Evolutionary conservation across 1,284 basidiomycete species (phyloP).

Genomic region (Agaricales sp.): DNA sequence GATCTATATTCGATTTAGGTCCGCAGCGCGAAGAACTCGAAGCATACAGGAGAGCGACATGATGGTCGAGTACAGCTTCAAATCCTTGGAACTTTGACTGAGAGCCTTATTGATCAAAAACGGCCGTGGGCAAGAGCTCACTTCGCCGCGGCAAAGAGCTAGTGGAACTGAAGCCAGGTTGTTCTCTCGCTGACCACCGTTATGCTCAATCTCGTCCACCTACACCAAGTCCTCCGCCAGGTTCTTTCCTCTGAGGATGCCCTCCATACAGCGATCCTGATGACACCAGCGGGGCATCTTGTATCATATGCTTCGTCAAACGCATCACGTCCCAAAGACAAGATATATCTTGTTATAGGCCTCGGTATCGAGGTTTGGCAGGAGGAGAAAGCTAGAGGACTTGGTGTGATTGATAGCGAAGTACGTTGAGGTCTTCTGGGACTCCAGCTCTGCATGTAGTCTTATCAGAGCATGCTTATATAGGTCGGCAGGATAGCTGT

Average conservation of each 20-base stretch:
- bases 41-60: neutral
- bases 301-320: slow-evolving; percentile 40
- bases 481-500: neutral
- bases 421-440: no score
- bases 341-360: slow-evolving; percentile 60
- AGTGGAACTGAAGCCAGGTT: neutral
- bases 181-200: no score
- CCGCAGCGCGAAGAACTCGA: neutral
- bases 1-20: no score
- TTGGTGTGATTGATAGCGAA: slow-evolving; percentile 67
- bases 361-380: slow-evolving; percentile 66
- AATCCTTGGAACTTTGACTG: neutral
- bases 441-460: no score
- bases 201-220: slow-evolving; percentile 1
- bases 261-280: slow-evolving; percentile 46
- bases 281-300: slow-evolving; percentile 54
- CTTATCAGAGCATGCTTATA: no score
- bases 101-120: neutral
- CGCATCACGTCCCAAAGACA: slow-evolving; percentile 49
- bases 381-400: slow-evolving; percentile 49
- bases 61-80: neutral
- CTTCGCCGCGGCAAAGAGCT: neutral
- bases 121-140: neutral
- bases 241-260: neutral
- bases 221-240: neutral